Percentiles rank a stretch among this genome's conserved stretches.
Conservation (phyloP, 2,329 filamentous ascomycete species). For the Verticillium nubilum region DNA sequence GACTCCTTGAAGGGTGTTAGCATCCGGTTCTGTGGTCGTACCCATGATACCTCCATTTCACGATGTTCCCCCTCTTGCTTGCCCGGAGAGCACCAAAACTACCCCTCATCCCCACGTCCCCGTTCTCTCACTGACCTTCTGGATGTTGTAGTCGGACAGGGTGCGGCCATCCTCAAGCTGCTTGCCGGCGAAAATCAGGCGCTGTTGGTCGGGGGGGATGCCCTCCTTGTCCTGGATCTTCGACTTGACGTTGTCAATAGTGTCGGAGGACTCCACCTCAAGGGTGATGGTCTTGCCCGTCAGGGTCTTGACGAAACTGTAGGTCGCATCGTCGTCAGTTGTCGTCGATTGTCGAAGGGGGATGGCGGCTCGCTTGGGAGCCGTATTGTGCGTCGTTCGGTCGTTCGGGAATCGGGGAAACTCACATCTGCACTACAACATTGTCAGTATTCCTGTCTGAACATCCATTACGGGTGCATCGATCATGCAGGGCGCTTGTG, state of each 20-base stretch:
- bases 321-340: slow-evolving; percentile 16
- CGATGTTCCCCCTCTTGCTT: background rate
- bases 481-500: slow-evolving; percentile 4
- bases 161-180: slow-evolving; percentile 98
- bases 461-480: background rate
- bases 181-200: slow-evolving; percentile 98
- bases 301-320: slow-evolving; percentile 99
- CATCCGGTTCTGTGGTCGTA: background rate
- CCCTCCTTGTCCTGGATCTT: slow-evolving; percentile 99
- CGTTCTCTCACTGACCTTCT: slow-evolving; percentile 65
- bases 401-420: slow-evolving; percentile 16
- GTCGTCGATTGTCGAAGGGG: slow-evolving; percentile 10
- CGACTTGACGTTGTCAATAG: slow-evolving; percentile 99
- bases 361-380: background rate
- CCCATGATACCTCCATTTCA: background rate
- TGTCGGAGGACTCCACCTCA: slow-evolving; percentile 98
- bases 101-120: background rate
- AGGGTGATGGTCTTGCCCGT: slow-evolving; percentile 99
- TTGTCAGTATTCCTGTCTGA: slow-evolving; percentile 38
- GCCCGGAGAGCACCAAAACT: background rate
- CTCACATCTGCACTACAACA: slow-evolving; percentile 84
- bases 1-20: slow-evolving; percentile 64
- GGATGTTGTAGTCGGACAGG: slow-evolving; percentile 97
- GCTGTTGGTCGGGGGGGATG: slow-evolving; percentile 96
- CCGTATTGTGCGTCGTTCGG: background rate